Evolutionary conservation across 495 filamentous ascomycete genomes (phyloP), one percentile per base, ranked within the genome.

Genomic region (Penicillium pancosmium): DNA sequence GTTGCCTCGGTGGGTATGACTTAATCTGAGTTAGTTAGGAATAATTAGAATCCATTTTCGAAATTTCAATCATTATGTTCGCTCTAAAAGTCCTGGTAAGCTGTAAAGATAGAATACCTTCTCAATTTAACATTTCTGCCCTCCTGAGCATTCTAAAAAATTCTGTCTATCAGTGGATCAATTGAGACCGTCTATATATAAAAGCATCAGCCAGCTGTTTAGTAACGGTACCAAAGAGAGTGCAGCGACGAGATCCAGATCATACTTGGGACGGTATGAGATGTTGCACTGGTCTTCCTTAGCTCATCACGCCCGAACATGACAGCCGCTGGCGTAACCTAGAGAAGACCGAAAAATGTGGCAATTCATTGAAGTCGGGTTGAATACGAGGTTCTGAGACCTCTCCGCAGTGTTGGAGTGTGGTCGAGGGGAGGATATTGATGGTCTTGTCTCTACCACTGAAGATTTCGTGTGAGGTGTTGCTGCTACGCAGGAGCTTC

Each of bases 1-100:
- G 19, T 21, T 2, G 19, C 19, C 65, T 69, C 68, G 62, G 57
- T 65, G 62, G 38, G 59, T 66, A 10, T 63, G 5, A 38, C 35
- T 38, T 10, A 11, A 38, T 38, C 15, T 38, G 35, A n/a, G n/a
- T n/a, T n/a, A 38, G 35, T 13, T 38, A 38, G 35, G 35, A 12
- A 1, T 38, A 38, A 7, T 27, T 38, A 38, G 35, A 38, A 13
- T 38, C 35, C 35, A 38, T 10, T 38, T 38, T 12, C 9, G 35
- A 38, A 38, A 38, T 5, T 11, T 15, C 35, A 38, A 38, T 38
- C 4, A 38, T 38, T 38, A 4, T 38, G 35, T 38, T 12, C n/a
- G 15, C 15, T 38, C 35, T 38, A 38, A 10, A 38, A 38, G 35
- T n/a, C n/a, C 35, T 15, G 15, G 35, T 38, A 38, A n/a, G n/a